These are phyloP conservation scores for Fusarium sp. DNA, from an alignment of 2,329 filamentous ascomycete genomes.

Conservation along the genomic window DNA sequence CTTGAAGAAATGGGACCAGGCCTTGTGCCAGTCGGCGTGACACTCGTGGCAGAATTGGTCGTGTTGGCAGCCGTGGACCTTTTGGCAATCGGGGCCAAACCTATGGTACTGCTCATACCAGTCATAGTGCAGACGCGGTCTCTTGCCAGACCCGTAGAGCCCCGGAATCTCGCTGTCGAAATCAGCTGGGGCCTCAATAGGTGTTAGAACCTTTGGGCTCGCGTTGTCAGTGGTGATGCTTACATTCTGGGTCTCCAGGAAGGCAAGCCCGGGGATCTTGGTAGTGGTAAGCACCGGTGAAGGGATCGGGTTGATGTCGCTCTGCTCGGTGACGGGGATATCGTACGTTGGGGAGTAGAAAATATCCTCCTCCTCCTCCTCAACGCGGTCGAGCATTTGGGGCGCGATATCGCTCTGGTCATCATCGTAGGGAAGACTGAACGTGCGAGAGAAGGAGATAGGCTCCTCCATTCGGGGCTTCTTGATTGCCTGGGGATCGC, in stretches of 20 bases:
- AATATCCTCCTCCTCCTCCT: not conserved
- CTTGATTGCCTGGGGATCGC: constrained; percentile 4
- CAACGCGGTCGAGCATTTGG: not conserved
- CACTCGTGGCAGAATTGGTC: constrained; percentile 30
- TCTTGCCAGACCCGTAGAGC: constrained; percentile 23
- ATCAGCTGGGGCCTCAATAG: constrained; percentile 7
- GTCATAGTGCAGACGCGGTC: constrained; percentile 25
- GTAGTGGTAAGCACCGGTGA: not conserved
- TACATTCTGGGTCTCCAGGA: not conserved
- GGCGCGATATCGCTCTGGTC: not conserved
- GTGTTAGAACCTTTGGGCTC: constrained; percentile 6
- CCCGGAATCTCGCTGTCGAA: constrained; percentile 31
- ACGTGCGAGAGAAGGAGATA: not conserved
- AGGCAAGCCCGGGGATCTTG: not conserved
- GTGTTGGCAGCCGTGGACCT: constrained; percentile 32
- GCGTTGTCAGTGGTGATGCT: not conserved
- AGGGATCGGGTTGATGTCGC: not conserved
- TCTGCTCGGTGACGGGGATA: not conserved
- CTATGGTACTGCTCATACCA: constrained; percentile 41
- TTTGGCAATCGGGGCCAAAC: constrained; percentile 28
- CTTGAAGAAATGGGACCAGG: constrained; percentile 31
- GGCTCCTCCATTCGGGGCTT: not conserved
- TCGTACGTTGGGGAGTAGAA: not conserved
- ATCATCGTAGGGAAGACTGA: not conserved
- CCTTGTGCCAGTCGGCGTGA: constrained; percentile 35